Evolutionary conservation across 495 filamentous ascomycete species (phyloP), one percentile per base, ranked within the genome.

Genomic region (Penicillium pulvis): DNA sequence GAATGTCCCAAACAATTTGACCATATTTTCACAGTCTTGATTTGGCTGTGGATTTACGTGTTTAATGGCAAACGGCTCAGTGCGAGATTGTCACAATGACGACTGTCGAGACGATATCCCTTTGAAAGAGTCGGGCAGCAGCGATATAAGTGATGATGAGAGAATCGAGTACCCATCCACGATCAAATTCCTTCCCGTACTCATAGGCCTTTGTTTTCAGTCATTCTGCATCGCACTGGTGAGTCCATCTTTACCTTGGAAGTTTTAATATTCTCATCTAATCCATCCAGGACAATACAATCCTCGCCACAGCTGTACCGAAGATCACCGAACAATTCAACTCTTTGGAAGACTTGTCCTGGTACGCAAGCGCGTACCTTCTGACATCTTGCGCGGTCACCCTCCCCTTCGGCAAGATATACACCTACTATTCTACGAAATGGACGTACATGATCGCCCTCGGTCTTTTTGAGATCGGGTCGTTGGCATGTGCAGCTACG

Each of bases 231-330:
- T 87, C 68, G 86, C 87, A 2, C 64, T 89, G 71, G 83, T 86
- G 54, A 59, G 76, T 20, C 52, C 20, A 4, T 5, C 26, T 16
- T 31, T 9, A 33, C 28, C 6, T 16, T 35, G 10, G 5, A 17
- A 19, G 14, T 8, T 20, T 1, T 17, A n/a, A 42, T 44, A 1
- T 16, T 17, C 26, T 43, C 6, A 30, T 11, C 45, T 64, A 43
- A 53, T 10, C 8, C 1, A 12, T 52, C n/a, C 33, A 81, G 78
- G 86, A 89, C 64, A 87, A 89, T 63, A 90, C 90, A 9, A 92
- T 94, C 63, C 89, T 95, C 51, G 85, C 88, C 7, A 93, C 90
- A 0, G 91, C 91, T n/a, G 90, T 93, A 53, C 91, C 91, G 5
- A 85, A 85, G 51, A 93, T 95, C 53, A 93, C 90, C 0, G 86